Evolutionary conservation across 768 basidiomycete genomes (phyloP).

Genomic region (Termitomyces eurrhizus): DNA sequence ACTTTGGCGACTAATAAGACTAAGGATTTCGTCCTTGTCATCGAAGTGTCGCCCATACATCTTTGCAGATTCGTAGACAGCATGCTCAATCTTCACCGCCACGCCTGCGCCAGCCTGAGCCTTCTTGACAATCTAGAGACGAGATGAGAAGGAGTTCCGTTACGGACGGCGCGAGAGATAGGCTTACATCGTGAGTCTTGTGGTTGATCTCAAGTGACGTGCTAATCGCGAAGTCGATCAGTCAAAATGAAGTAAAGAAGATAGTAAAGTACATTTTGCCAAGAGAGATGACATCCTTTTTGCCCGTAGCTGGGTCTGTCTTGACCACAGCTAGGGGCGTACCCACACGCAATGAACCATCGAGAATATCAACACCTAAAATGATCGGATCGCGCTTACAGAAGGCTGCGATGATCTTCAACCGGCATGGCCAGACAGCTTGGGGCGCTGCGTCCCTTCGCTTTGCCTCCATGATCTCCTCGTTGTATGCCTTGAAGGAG

Average conservation of each 20-base stretch:
- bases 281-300: constrained; percentile 87
- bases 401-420: constrained; percentile 92
- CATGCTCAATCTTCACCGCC: constrained; percentile 98
- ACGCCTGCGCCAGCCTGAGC: constrained; percentile 94
- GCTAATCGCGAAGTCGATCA: constrained; percentile 35
- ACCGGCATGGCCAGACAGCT: constrained; percentile 94
- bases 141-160: constrained; percentile 5
- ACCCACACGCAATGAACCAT: constrained; percentile 86
- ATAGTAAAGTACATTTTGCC: constrained; percentile 80
- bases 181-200: constrained; percentile 72
- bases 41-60: constrained; percentile 96
- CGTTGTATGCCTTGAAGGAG: constrained; percentile 91
- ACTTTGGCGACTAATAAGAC: constrained; percentile 85
- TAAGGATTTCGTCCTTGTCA: constrained; percentile 92
- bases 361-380: constrained; percentile 92
- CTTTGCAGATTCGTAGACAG: constrained; percentile 91
- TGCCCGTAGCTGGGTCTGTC: constrained; percentile 79
- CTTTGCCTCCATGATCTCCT: constrained; percentile 90
- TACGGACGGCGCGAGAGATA: neutral
- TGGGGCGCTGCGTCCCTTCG: constrained; percentile 87
- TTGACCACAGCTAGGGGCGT: constrained; percentile 96
- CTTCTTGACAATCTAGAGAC: constrained; percentile 78
- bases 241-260: neutral
- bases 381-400: constrained; percentile 98
- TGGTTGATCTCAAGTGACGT: constrained; percentile 98